Evolutionary conservation across 805 yeast species (phyloP), one percentile per base, ranked within the genome.

Genomic region (Kodamaea jinghongensis): DNA sequence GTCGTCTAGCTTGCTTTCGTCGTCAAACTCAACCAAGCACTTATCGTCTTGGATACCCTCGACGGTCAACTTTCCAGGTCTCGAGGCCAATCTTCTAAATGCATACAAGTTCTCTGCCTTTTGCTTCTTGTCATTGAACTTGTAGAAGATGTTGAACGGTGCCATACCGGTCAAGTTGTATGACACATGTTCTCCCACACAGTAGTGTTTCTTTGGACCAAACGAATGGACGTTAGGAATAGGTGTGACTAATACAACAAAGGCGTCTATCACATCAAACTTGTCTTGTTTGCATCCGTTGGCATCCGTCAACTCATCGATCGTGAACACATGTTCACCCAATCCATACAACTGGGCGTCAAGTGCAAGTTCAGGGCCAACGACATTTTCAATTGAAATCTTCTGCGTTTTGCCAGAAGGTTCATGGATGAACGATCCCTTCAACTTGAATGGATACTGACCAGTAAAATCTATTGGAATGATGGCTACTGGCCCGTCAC

Each of bases 121-220:
- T 47, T 83, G 79, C 25, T 62, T 60, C 20, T 68, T 64, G 2
- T 75, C 83, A 50, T 86, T 82, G 65, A 91, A 90, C 17, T 73
- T 73, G 57, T 93, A 93, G 36, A 68, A 76, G 4, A 95, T 74
- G 1, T 74, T 74, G 56, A 88, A 88, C 14, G 96, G 96, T 0
- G 95, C 78, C 3, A 76, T 67, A 2, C 98, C 98, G 11, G 76
- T 76, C 46, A 91, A 61, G 45, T 82, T 76, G 55, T 86, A 86
- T 1, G 83, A 72, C 17, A 93, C 77, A 44, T 85, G 83, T 46
- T 91, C 98, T 8, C 99, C 99, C 17, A 91, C 96, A 73, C 99
- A 93, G 54, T 81, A 83, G 51, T 83, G 76, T 2, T 36, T 34
- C 32, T 51, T 53, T 6, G 45, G 29, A 10, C 42, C 43, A 2